These are phyloP conservation scores for Flammula alnicola DNA, from an alignment of 1,284 basidiomycete genomes.

Conservation along the genomic window DNA sequence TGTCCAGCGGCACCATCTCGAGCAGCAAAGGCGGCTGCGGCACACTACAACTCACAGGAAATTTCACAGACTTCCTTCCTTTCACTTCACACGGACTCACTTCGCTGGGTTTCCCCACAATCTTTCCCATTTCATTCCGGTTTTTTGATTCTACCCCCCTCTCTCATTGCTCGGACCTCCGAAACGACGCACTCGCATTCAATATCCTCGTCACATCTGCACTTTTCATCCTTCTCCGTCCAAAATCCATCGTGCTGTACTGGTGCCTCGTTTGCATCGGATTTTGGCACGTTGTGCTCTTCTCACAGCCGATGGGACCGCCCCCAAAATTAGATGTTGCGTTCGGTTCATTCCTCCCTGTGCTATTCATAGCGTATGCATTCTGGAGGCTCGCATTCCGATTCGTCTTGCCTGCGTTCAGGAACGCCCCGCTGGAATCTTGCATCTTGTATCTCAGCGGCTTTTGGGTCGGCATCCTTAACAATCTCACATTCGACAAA, in stretches of 20 bases:
- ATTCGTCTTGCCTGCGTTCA: constrained; percentile 76
- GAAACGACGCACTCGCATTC: constrained; percentile 70
- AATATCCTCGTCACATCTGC: constrained; percentile 69
- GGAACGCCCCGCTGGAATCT: constrained; percentile 71
- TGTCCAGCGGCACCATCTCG: constrained; percentile 66
- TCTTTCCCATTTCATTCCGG: constrained; percentile 67
- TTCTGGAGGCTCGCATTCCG: constrained; percentile 82
- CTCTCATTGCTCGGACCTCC: constrained; percentile 73
- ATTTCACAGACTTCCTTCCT: constrained; percentile 72
- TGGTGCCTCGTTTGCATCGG: constrained; percentile 86
- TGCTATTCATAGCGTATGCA: constrained; percentile 78
- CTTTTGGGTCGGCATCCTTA: constrained; percentile 81
- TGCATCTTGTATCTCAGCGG: constrained; percentile 76
- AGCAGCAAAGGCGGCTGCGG: constrained; percentile 78
- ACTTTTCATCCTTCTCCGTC: constrained; percentile 77
- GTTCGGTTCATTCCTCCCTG: constrained; percentile 80
- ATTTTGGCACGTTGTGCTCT: constrained; percentile 85
- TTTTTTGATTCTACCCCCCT: constrained; percentile 45
- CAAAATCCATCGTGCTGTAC: constrained; percentile 71
- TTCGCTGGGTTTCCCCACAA: constrained; percentile 74
- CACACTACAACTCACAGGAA: constrained; percentile 69
- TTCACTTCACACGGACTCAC: constrained; percentile 65
- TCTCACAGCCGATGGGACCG: constrained; percentile 74
- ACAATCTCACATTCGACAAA: constrained; percentile 67
- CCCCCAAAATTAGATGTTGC: constrained; percentile 73